Percentiles rank a stretch among this genome's conserved stretches.
Evolutionary conservation across 805 yeast species (phyloP).

Genomic region (Ogataea pini): DNA sequence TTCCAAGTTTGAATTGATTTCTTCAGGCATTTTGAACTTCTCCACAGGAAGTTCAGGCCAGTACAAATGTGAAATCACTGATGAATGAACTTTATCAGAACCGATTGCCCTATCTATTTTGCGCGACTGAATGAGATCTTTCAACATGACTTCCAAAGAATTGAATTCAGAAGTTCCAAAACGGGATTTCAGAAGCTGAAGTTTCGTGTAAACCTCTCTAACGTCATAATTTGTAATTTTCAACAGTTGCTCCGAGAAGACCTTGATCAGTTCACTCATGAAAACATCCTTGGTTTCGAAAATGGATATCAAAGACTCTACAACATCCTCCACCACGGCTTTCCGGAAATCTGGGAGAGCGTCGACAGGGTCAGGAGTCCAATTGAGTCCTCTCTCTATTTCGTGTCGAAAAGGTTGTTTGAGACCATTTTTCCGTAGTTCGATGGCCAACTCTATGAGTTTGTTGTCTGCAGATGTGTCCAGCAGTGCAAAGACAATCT

Average conservation of each 20-base stretch:
- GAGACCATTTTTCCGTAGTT: slow-evolving; percentile 42
- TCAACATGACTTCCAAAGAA: slow-evolving; percentile 80
- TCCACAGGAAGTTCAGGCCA: slow-evolving; percentile 68
- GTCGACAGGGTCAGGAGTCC: slow-evolving; percentile 89
- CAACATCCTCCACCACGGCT: slow-evolving; percentile 60
- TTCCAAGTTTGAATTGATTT: slow-evolving; percentile 43
- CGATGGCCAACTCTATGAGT: slow-evolving; percentile 55
- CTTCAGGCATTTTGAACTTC: slow-evolving; percentile 49
- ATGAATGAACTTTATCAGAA: slow-evolving; percentile 46
- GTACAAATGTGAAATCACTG: slow-evolving; percentile 71
- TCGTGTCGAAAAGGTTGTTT: slow-evolving; percentile 34
- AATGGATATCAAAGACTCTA: slow-evolving; percentile 69
- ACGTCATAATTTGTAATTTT: slow-evolving; percentile 42
- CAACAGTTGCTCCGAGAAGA: slow-evolving; percentile 61
- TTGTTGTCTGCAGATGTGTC: slow-evolving; percentile 43
- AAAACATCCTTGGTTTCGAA: slow-evolving; percentile 70
- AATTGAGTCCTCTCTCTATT: slow-evolving; percentile 50
- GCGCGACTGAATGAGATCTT: slow-evolving; percentile 64
- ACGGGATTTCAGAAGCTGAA: slow-evolving; percentile 57
- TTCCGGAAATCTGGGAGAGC: slow-evolving; percentile 83
- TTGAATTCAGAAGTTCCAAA: slow-evolving; percentile 69
- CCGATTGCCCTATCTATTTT: slow-evolving; percentile 41
- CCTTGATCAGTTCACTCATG: slow-evolving; percentile 59
- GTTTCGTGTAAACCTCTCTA: slow-evolving; percentile 40
- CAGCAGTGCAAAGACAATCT: slow-evolving; percentile 71